phyloP scores from a whole-genome alignment of 495 filamentous ascomycete genomes.

The Neurospora tetrasperma region DNA sequence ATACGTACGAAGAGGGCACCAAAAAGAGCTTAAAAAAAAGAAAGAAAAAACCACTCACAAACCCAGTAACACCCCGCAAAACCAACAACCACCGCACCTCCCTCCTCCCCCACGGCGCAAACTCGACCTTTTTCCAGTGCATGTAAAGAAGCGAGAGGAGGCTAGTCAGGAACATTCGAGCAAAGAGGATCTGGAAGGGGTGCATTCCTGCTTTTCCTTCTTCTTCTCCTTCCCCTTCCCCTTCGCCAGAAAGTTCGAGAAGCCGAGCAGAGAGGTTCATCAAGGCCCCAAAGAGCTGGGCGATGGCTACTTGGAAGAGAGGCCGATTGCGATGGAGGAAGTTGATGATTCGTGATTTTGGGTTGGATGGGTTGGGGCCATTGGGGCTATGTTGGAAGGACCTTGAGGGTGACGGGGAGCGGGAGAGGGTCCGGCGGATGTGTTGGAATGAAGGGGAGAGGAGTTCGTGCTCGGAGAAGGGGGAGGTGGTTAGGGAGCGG shows the following conservation, averaged over 20 bases:
- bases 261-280: slow-evolving; percentile 84
- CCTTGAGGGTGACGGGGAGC: slow-evolving; percentile 8
- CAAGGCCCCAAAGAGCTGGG: slow-evolving; percentile 75
- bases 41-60: slow-evolving; percentile 21
- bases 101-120: slow-evolving; percentile 56
- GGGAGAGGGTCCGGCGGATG: not conserved
- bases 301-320: slow-evolving; percentile 57
- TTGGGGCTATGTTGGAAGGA: not conserved
- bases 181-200: slow-evolving; percentile 85
- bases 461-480: slow-evolving; percentile 13
- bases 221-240: slow-evolving; percentile 24
- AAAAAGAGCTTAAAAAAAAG: no score
- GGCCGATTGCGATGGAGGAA: slow-evolving; percentile 54
- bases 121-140: slow-evolving; percentile 49
- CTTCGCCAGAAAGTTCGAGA: slow-evolving; percentile 60
- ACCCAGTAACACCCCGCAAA: slow-evolving; percentile 61
- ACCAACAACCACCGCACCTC: slow-evolving; percentile 59
- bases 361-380: not conserved
- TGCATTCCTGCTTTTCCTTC: slow-evolving; percentile 38
- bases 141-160: slow-evolving; percentile 62
- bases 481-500: slow-evolving; percentile 23
- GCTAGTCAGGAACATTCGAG: slow-evolving; percentile 69
- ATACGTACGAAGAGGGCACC: no score
- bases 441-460: slow-evolving; percentile 2
- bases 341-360: not conserved